A percentile compares a stretch with the other conserved stretches of the same genome.
Conservation (phyloP, 179 eudicot species). For the Nepenthes alata region DNA sequence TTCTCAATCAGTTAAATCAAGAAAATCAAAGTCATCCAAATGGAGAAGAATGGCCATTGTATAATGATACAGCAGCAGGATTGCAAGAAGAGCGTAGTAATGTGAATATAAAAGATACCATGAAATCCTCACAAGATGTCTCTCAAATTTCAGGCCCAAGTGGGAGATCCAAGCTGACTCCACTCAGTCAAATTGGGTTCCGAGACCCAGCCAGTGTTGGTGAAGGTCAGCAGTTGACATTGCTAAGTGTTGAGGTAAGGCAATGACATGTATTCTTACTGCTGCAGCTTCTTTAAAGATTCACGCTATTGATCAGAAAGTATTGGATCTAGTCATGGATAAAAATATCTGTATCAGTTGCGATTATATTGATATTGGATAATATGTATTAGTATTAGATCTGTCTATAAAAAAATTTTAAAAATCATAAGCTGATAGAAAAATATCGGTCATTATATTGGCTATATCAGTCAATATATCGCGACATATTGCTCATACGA, state of each 20-base stretch:
- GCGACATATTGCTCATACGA: too few species aligned
- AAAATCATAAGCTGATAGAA: too few species aligned
- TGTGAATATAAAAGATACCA: slow-evolving; percentile 14
- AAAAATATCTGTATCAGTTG: too few species aligned
- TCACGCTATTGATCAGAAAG: too few species aligned
- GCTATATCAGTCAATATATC: too few species aligned
- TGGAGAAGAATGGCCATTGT: slow-evolving; percentile 8
- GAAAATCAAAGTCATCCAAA: slow-evolving; percentile 12
- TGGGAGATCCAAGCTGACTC: slow-evolving; percentile 56
- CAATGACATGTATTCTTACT: background rate
- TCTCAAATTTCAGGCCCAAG: slow-evolving; percentile 95
- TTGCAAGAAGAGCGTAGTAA: slow-evolving; percentile 15
- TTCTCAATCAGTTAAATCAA: slow-evolving; percentile 15
- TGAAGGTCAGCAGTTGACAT: slow-evolving; percentile 79
- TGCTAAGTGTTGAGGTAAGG: slow-evolving; percentile 73
- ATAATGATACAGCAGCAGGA: slow-evolving; percentile 10
- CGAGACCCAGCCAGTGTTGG: slow-evolving; percentile 94
- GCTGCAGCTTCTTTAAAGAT: background rate
- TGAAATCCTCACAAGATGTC: slow-evolving; percentile 36
- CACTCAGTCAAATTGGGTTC: slow-evolving; percentile 89
- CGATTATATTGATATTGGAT: too few species aligned
- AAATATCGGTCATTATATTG: too few species aligned
- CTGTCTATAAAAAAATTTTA: too few species aligned
- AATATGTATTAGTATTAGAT: too few species aligned
- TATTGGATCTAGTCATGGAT: too few species aligned